phyloP scores from a whole-genome alignment of 2,329 filamentous ascomycete genomes.

The Dothideomycetes sp. region DNA sequence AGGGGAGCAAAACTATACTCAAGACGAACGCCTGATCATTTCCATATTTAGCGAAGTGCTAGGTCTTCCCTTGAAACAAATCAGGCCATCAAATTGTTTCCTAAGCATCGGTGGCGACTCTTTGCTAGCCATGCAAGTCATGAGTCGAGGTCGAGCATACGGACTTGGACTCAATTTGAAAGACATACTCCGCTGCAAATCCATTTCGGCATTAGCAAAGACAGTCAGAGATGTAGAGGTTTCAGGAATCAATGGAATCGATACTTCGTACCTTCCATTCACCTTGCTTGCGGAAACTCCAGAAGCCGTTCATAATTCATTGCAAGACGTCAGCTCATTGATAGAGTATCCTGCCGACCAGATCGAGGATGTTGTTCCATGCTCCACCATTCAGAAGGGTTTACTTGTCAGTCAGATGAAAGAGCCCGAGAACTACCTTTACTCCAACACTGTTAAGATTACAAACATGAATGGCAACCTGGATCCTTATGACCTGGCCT shows the following conservation, averaged over 20 bases:
- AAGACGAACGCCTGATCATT: too few relatives aligned
- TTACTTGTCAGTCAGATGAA: not conserved
- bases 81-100: conserved; percentile 49
- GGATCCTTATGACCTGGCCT: too few relatives aligned
- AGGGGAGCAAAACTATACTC: too few relatives aligned
- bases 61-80: conserved; percentile 35
- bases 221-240: too few relatives aligned
- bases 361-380: not conserved
- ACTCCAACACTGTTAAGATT: too few relatives aligned
- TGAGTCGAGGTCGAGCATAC: conserved; percentile 43
- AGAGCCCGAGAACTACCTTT: too few relatives aligned
- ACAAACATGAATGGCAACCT: too few relatives aligned
- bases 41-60: conserved; percentile 43
- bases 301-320: too few relatives aligned
- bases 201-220: conserved; percentile 47
- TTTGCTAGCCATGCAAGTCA: conserved; percentile 52
- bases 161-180: conserved; percentile 45
- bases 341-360: not conserved
- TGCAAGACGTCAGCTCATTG: too few relatives aligned
- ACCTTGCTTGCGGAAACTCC: too few relatives aligned
- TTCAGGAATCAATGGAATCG: too few relatives aligned
- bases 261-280: too few relatives aligned
- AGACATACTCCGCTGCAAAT: conserved; percentile 41
- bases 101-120: conserved; percentile 54
- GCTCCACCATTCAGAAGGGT: not conserved